phyloP scores from a whole-genome alignment of 2,329 filamentous ascomycete species.

The Sclerotinia glacialis region DNA sequence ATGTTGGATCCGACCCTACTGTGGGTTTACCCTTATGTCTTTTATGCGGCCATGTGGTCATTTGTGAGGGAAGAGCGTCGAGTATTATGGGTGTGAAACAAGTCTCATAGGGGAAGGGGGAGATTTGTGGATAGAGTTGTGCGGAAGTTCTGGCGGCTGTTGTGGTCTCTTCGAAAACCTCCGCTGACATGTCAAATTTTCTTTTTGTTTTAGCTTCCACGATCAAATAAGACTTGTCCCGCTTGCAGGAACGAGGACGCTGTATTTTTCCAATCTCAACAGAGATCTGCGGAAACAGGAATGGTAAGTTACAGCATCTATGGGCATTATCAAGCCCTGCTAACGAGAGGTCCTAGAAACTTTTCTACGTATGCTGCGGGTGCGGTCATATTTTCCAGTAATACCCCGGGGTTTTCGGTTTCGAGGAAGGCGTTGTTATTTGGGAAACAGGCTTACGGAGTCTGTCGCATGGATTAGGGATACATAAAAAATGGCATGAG shows the following conservation, averaged over 20 bases:
- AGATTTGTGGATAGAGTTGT: not conserved
- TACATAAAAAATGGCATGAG: not conserved
- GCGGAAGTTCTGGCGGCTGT: slow-evolving; percentile 18
- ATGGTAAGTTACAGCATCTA: slow-evolving; percentile 66
- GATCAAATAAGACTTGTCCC: slow-evolving; percentile 81
- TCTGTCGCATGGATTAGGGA: slow-evolving; percentile 24
- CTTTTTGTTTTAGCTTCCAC: slow-evolving; percentile 72
- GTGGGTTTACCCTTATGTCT: slow-evolving; percentile 67
- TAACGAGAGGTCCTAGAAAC: slow-evolving; percentile 58
- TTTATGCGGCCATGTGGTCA: slow-evolving; percentile 47
- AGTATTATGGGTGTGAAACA: not conserved
- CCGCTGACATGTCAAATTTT: slow-evolving; percentile 44
- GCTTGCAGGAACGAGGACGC: slow-evolving; percentile 83
- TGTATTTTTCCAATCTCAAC: slow-evolving; percentile 98
- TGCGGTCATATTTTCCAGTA: slow-evolving; percentile 83
- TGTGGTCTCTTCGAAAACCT: slow-evolving; percentile 22
- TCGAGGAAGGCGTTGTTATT: slow-evolving; percentile 19
- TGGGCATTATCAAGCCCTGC: not conserved
- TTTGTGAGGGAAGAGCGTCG: slow-evolving; percentile 39
- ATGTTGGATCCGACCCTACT: slow-evolving; percentile 96
- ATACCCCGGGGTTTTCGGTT: slow-evolving; percentile 27
- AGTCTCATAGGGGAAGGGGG: slow-evolving; percentile 19
- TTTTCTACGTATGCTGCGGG: slow-evolving; percentile 90
- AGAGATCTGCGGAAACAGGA: slow-evolving; percentile 93
- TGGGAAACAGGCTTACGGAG: slow-evolving; percentile 13